Percentiles rank a stretch among this genome's conserved stretches.
Evolutionary conservation across 2,329 filamentous ascomycete genomes (phyloP).

Genomic region (Fusarium bactridioides): DNA sequence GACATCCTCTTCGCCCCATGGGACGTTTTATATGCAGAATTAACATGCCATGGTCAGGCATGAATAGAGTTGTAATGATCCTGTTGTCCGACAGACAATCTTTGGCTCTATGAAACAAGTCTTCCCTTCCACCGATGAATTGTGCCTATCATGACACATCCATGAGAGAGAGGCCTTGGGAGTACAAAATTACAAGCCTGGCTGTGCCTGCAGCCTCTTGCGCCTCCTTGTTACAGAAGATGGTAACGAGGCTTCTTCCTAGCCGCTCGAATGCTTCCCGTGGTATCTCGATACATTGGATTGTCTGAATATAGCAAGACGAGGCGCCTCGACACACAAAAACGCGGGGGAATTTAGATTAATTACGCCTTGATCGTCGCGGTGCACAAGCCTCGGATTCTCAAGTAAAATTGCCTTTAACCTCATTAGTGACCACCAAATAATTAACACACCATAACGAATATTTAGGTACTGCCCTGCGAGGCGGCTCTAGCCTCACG

Average conservation of each 20-base stretch:
- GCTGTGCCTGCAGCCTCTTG: constrained; percentile 3
- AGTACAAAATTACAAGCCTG: neutral
- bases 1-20: neutral
- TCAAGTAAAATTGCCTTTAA: neutral
- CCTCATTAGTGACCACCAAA: neutral
- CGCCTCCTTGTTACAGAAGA: neutral
- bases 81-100: constrained; percentile 3
- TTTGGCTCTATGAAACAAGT: neutral
- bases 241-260: neutral
- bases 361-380: neutral
- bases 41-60: neutral
- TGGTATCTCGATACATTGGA: neutral
- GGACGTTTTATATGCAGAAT: neutral
- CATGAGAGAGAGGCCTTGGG: neutral
- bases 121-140: constrained; percentile 13
- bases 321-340: neutral
- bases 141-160: neutral
- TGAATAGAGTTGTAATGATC: neutral
- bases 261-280: neutral
- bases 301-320: neutral
- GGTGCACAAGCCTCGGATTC: neutral
- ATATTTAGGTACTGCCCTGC: neutral
- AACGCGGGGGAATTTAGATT: neutral
- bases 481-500: neutral
- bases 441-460: neutral